These are phyloP conservation scores for Fusarium piperis DNA, from an alignment of 2,329 filamentous ascomycete species.

Conservation along the genomic window DNA sequence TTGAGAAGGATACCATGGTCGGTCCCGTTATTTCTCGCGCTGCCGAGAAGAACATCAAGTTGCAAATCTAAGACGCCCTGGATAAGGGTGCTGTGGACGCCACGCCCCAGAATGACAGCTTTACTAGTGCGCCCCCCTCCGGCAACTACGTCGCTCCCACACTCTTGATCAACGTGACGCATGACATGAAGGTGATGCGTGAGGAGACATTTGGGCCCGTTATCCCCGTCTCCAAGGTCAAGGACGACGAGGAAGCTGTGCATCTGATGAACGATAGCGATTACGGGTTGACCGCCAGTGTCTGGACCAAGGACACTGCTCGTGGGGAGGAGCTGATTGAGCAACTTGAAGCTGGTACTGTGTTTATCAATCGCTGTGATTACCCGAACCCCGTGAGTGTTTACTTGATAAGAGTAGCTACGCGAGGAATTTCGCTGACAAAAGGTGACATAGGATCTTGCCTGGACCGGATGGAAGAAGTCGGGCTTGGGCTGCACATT, in stretches of 20 bases:
- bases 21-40: background rate
- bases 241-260: slow-evolving; percentile 81
- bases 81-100: background rate
- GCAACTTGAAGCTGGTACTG: background rate
- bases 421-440: no score
- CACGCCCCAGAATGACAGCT: background rate
- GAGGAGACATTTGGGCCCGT: slow-evolving; percentile 62
- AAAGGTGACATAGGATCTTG: slow-evolving; percentile 73
- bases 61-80: background rate
- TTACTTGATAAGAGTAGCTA: background rate
- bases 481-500: slow-evolving; percentile 90
- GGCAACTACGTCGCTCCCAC: background rate
- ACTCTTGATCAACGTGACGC: background rate
- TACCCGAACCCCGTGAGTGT: background rate
- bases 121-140: background rate
- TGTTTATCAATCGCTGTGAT: background rate
- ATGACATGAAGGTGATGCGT: background rate
- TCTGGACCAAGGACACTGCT: background rate
- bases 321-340: background rate
- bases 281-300: slow-evolving; percentile 78
- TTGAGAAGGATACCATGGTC: background rate
- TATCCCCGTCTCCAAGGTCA: slow-evolving; percentile 90
- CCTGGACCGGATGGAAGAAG: slow-evolving; percentile 97
- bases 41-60: background rate
- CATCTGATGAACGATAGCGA: slow-evolving; percentile 91